Conservation (phyloP, 164 flowering plant species). For the Warburgia ugandensis region DNA sequence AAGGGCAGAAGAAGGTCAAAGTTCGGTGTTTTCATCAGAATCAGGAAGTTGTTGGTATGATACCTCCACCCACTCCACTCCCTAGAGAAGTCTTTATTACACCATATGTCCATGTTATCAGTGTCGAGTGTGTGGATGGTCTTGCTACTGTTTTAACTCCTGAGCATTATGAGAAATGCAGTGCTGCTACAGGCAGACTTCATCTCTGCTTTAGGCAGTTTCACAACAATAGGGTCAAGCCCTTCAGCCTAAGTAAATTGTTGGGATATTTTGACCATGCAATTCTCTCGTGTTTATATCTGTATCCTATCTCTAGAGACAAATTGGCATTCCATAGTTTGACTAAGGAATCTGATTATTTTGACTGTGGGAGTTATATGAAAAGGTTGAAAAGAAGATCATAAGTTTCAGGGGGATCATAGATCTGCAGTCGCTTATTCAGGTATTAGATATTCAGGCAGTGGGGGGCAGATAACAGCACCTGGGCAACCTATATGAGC, state of each 20-base stretch:
- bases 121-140: slow-evolving; percentile 97
- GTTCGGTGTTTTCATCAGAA: slow-evolving; percentile 95
- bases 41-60: slow-evolving; percentile 63
- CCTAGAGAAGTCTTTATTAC: slow-evolving; percentile 94
- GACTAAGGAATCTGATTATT: slow-evolving; percentile 42
- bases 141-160: slow-evolving; percentile 77
- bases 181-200: slow-evolving; percentile 30
- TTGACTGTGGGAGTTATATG: slow-evolving; percentile 25
- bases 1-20: slow-evolving; percentile 85
- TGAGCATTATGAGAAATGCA: slow-evolving; percentile 72
- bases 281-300: slow-evolving; percentile 54
- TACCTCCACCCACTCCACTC: slow-evolving; percentile 43
- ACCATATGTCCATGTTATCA: slow-evolving; percentile 76
- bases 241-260: slow-evolving; percentile 72
- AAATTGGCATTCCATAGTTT: no score
- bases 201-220: slow-evolving; percentile 76
- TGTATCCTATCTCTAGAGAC: slow-evolving; percentile 19
- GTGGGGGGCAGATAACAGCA: slow-evolving; percentile 10
- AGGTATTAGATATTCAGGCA: slow-evolving; percentile 20
- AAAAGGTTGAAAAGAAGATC: slow-evolving; percentile 48
- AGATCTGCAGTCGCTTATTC: slow-evolving; percentile 18
- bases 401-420: slow-evolving; percentile 42
- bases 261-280: slow-evolving; percentile 77
- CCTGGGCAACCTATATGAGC: slow-evolving; percentile 23
- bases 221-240: slow-evolving; percentile 53